These are phyloP conservation scores for Candida krabiensis DNA, from an alignment of 805 yeast genomes.

Conservation along the genomic window DNA sequence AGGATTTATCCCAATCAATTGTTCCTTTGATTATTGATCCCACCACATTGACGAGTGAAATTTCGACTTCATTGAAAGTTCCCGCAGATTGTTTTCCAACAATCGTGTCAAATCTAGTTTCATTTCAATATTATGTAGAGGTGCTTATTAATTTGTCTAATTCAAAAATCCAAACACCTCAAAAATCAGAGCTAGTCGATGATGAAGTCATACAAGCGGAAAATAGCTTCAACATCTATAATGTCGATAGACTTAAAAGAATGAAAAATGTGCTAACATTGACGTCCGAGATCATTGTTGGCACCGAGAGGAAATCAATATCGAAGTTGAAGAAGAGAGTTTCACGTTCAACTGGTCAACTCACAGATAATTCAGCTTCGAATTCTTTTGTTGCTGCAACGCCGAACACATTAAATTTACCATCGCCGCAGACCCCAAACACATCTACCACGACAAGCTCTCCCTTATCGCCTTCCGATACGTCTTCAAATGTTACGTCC, in stretches of 20 bases:
- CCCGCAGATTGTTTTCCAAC: constrained; percentile 90
- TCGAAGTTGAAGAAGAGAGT: constrained; percentile 25
- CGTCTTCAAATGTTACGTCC: constrained; percentile 9
- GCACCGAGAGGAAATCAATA: constrained; percentile 60
- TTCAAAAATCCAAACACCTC: constrained; percentile 21
- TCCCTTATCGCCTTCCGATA: constrained; percentile 6
- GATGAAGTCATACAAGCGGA: constrained; percentile 25
- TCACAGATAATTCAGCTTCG: constrained; percentile 6
- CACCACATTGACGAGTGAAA: constrained; percentile 50
- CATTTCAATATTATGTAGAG: constrained; percentile 84
- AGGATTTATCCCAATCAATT: constrained; percentile 76
- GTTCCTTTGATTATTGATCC: constrained; percentile 82
- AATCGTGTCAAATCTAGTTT: constrained; percentile 64
- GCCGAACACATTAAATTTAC: constrained; percentile 4
- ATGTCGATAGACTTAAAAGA: constrained; percentile 77
- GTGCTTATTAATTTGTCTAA: constrained; percentile 79
- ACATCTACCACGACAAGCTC: constrained; percentile 4
- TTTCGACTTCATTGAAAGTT: constrained; percentile 63
- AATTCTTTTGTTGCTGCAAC: constrained; percentile 6
- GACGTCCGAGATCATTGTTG: constrained; percentile 77
- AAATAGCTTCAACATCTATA: constrained; percentile 46
- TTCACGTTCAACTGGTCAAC: not conserved
- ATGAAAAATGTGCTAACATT: constrained; percentile 77
- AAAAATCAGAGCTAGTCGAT: constrained; percentile 19
- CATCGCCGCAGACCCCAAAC: constrained; percentile 6